A percentile compares a stretch with the other conserved stretches of the same genome.
These are phyloP conservation scores for Aspergillus affinis DNA, from an alignment of 495 filamentous ascomycete genomes.

Conservation along the genomic window DNA sequence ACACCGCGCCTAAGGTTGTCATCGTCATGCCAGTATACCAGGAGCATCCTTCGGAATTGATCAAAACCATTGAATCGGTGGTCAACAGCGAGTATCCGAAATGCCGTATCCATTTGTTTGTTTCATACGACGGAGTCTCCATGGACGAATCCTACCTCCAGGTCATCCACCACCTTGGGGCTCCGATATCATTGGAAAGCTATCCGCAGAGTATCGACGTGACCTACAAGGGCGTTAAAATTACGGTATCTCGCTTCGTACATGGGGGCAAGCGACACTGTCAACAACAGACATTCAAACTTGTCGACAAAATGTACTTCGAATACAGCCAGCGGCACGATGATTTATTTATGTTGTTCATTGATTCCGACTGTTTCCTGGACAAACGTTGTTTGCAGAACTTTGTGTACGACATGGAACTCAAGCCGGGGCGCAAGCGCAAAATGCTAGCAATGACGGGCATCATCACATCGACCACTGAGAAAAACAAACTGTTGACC, in stretches of 20 bases:
- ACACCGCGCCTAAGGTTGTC: conserved; percentile 88
- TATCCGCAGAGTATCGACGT: conserved; percentile 94
- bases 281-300: conserved; percentile 90
- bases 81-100: conserved; percentile 94
- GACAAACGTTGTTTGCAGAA: conserved; percentile 94
- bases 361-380: conserved; percentile 97
- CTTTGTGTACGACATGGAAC: conserved; percentile 98
- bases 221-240: conserved; percentile 72
- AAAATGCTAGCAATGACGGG: conserved; percentile 99
- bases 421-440: conserved; percentile 88
- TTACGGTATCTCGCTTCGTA: conserved; percentile 90
- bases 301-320: conserved; percentile 91
- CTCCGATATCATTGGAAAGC: conserved; percentile 70
- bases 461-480: conserved; percentile 92
- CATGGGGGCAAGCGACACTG: conserved; percentile 94
- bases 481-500: conserved; percentile 85
- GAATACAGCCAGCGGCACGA: conserved; percentile 88
- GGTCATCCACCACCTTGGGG: conserved; percentile 84
- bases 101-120: conserved; percentile 91
- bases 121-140: conserved; percentile 90
- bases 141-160: conserved; percentile 88
- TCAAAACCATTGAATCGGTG: conserved; percentile 88
- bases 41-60: conserved; percentile 80
- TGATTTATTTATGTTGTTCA: conserved; percentile 93
- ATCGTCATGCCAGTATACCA: conserved; percentile 98